Percentiles rank a stretch among this genome's conserved stretches.
phyloP scores from a whole-genome alignment of 1,139 yeast genomes.

The Yamadazyma membranifaciens region DNA sequence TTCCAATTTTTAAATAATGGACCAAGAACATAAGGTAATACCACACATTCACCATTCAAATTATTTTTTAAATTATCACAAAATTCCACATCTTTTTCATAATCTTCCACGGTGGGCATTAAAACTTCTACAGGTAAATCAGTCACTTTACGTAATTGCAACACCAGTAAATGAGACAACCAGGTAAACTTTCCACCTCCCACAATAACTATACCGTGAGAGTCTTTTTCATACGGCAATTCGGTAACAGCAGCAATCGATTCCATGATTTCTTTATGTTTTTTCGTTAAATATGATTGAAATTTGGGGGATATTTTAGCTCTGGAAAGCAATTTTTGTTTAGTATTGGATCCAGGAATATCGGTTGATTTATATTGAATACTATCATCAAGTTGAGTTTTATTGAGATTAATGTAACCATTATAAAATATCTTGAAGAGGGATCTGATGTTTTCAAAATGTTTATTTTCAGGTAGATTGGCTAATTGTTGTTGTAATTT shows the following conservation, averaged over 20 bases:
- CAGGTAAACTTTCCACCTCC: conserved; percentile 41
- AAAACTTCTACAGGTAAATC: conserved; percentile 33
- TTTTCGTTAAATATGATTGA: conserved; percentile 19
- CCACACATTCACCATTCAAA: conserved; percentile 25
- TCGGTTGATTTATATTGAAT: conserved; percentile 18
- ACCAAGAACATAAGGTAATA: conserved; percentile 33
- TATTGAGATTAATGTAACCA: conserved; percentile 2
- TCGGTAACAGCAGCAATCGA: conserved; percentile 14
- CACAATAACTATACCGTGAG: conserved; percentile 32
- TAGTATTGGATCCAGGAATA: conserved; percentile 16
- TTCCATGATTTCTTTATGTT: conserved; percentile 21
- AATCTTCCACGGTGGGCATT: conserved; percentile 29
- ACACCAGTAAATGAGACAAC: conserved; percentile 32
- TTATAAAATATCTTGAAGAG: neutral
- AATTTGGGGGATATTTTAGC: conserved; percentile 23
- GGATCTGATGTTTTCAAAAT: too few relatives aligned
- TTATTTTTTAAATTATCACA: conserved; percentile 23
- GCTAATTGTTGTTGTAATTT: too few relatives aligned
- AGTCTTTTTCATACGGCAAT: conserved; percentile 21
- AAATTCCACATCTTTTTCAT: conserved; percentile 22
- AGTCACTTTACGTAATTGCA: conserved; percentile 28
- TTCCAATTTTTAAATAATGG: conserved; percentile 28
- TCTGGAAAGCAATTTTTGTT: conserved; percentile 23
- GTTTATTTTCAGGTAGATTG: too few relatives aligned
- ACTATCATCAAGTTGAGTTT: conserved; percentile 15